Percentiles rank a stretch among this genome's conserved stretches.
Evolutionary conservation across 805 yeast genomes (phyloP).

Genomic region (Teunomyces barrocoloradensis): DNA sequence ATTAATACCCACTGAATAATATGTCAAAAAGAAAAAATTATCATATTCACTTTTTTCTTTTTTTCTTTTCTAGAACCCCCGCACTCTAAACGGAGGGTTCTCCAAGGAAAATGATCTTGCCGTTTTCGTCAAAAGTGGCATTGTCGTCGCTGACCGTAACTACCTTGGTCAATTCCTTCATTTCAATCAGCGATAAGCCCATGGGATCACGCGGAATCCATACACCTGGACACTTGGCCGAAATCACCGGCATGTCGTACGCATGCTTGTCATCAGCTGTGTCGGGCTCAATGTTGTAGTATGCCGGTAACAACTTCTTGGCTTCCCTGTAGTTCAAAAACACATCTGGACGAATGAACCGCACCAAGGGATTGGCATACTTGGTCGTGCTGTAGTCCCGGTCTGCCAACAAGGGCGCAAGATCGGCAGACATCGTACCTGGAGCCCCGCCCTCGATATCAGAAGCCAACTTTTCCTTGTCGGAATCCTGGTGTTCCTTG

Average conservation of each 20-base stretch:
- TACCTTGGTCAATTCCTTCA: slow-evolving; percentile 51
- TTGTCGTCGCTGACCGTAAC: slow-evolving; percentile 68
- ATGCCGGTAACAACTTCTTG: slow-evolving; percentile 33
- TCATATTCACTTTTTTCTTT: background rate
- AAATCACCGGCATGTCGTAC: slow-evolving; percentile 72
- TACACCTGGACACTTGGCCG: slow-evolving; percentile 65
- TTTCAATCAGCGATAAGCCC: slow-evolving; percentile 70
- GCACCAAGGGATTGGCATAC: slow-evolving; percentile 44
- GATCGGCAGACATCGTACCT: slow-evolving; percentile 14
- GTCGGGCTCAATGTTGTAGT: slow-evolving; percentile 35
- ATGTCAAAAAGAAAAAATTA: background rate
- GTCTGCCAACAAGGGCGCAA: slow-evolving; percentile 69
- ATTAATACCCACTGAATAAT: background rate
- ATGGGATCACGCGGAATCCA: slow-evolving; percentile 92
- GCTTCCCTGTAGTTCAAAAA: slow-evolving; percentile 46
- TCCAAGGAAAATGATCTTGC: slow-evolving; percentile 30
- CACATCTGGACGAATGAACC: slow-evolving; percentile 58
- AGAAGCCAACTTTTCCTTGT: slow-evolving; percentile 15
- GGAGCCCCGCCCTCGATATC: slow-evolving; percentile 6
- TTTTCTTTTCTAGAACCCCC: background rate
- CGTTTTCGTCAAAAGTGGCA: slow-evolving; percentile 48
- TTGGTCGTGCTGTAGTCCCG: slow-evolving; percentile 46
- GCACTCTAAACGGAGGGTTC: slow-evolving; percentile 25
- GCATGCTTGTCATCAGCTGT: slow-evolving; percentile 56
- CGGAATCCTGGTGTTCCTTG: slow-evolving; percentile 10